These are phyloP conservation scores for Vararia minispora DNA, from an alignment of 768 basidiomycete species.

Conservation along the genomic window DNA sequence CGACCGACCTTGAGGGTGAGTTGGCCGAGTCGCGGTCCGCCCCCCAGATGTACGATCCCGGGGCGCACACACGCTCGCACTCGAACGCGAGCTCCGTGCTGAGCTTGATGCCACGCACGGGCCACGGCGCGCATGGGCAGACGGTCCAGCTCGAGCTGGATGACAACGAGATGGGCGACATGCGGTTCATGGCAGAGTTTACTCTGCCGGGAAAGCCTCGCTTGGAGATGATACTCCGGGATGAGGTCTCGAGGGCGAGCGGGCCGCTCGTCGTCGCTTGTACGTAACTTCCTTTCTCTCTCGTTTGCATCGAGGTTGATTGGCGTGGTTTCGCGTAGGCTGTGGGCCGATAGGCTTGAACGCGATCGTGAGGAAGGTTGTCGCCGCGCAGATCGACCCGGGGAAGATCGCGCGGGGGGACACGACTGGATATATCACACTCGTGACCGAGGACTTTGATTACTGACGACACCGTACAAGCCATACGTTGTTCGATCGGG, in stretches of 20 bases:
- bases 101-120: constrained; percentile 17
- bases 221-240: constrained; percentile 46
- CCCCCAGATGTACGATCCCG: constrained; percentile 13
- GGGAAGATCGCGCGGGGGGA: constrained; percentile 40
- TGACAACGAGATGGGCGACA: constrained; percentile 45
- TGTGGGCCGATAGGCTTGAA: constrained; percentile 68
- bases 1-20: too few species aligned
- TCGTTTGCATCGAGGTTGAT: not conserved
- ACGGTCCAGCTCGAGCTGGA: constrained; percentile 36
- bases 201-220: constrained; percentile 59
- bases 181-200: constrained; percentile 48
- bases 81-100: constrained; percentile 19
- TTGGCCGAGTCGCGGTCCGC: too few species aligned
- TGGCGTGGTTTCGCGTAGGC: constrained; percentile 26
- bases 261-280: constrained; percentile 60
- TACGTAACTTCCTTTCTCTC: constrained; percentile 26
- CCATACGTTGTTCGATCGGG: too few species aligned
- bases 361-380: constrained; percentile 52
- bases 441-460: constrained; percentile 61
- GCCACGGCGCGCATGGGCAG: constrained; percentile 14
- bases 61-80: too few species aligned
- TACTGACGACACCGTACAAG: constrained; percentile 31
- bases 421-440: constrained; percentile 43
- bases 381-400: constrained; percentile 51
- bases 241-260: constrained; percentile 46